phyloP scores from a whole-genome alignment of 768 basidiomycete species.

The Tricholoma flavovirens region DNA sequence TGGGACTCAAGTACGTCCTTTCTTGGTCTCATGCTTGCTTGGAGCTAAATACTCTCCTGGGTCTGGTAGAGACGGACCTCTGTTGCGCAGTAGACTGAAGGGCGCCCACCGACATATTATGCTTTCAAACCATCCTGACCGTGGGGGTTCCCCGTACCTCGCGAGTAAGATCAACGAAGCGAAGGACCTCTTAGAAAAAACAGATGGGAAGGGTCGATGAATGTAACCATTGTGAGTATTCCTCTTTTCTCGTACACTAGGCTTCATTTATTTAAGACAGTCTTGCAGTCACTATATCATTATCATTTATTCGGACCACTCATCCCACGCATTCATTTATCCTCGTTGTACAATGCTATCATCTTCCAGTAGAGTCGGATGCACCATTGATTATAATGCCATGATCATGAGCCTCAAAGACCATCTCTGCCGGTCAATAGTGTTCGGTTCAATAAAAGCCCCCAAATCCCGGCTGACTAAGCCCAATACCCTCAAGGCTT shows the following conservation, averaged over 20 bases:
- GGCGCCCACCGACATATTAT: constrained; percentile 96
- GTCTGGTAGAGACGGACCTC: constrained; percentile 66
- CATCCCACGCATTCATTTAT: not conserved
- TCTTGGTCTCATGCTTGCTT: too few species aligned
- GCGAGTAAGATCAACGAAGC: constrained; percentile 99
- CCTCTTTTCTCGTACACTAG: not conserved
- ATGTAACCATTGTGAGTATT: constrained; percentile 5
- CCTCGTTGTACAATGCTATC: not conserved
- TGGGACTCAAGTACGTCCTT: constrained; percentile 88
- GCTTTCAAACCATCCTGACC: constrained; percentile 98
- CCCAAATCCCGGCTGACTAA: constrained; percentile 25
- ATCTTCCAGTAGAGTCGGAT: too few species aligned
- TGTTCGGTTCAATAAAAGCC: not conserved
- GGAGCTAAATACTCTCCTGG: not conserved
- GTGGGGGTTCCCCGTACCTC: constrained; percentile 96
- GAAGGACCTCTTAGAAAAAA: constrained; percentile 84
- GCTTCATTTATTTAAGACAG: not conserved
- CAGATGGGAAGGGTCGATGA: constrained; percentile 46
- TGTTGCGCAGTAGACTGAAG: constrained; percentile 73
- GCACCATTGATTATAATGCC: not conserved
- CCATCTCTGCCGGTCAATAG: not conserved
- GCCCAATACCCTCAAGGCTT: too few species aligned
- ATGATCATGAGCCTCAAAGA: not conserved
- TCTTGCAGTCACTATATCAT: constrained; percentile 13
- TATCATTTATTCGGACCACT: constrained; percentile 12